phyloP scores from a whole-genome alignment of 2,329 filamentous ascomycete species.

The Huntiella decipiens region DNA sequence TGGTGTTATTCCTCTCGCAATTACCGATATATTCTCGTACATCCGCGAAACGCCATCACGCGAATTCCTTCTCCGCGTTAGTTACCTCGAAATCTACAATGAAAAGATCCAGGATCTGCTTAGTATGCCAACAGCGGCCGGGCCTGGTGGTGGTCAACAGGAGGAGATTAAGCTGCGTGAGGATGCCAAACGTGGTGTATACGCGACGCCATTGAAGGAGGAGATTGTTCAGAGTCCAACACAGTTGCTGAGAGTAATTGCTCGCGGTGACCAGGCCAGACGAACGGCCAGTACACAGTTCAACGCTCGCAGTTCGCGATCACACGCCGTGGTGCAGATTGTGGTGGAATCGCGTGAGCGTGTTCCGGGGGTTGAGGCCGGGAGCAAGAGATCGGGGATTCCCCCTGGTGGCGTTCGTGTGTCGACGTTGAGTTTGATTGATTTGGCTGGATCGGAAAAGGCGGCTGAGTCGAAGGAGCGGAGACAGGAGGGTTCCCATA shows the following conservation, averaged over 20 bases:
- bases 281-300: conserved; percentile 90
- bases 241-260: conserved; percentile 84
- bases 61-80: conserved; percentile 87
- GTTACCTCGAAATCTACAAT: conserved; percentile 98
- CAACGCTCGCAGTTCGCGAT: conserved; percentile 89
- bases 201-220: conserved; percentile 88
- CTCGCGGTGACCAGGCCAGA: conserved; percentile 76
- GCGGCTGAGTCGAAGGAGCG: conserved; percentile 91
- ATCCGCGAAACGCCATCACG: conserved; percentile 90
- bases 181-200: conserved; percentile 89
- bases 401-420: conserved; percentile 81
- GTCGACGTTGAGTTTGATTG: conserved; percentile 85
- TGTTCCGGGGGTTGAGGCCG: conserved; percentile 35
- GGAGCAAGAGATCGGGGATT: conserved; percentile 49
- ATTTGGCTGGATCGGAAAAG: conserved; percentile 88
- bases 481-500: conserved; percentile 85
- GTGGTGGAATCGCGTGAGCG: conserved; percentile 93
- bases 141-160: conserved; percentile 30
- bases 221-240: conserved; percentile 98
- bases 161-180: conserved; percentile 96
- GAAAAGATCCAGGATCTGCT: conserved; percentile 91
- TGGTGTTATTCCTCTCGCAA: conserved; percentile 89
- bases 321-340: conserved; percentile 95
- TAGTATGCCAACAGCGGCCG: conserved; percentile 46
- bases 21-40: conserved; percentile 98